Base-by-base conservation (phyloP, 1,284 basidiomycete genomes). In the Wallemia hederae region DNA sequence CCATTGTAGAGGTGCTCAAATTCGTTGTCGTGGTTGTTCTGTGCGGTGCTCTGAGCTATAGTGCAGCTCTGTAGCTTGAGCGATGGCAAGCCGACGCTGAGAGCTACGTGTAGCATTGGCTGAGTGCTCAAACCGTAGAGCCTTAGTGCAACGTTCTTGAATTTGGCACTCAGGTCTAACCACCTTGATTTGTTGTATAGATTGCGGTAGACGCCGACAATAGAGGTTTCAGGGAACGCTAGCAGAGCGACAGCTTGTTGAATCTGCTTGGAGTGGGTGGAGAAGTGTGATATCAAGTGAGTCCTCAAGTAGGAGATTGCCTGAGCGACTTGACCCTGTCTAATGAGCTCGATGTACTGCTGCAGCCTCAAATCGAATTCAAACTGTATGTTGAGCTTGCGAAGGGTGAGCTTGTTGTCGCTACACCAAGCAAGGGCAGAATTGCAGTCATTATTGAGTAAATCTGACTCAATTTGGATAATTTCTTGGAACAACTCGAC, bases 301-400 rank as follows among this genome's bases (percentile, higher is more conserved):
- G 85, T 89, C 67, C 79, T 78, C 22, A 80, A 77, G 70, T 98
- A 96, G 0, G 77, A 74, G 63, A 97, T 90, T 1, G 94, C 94
- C 59, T 85, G 82, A 29, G 74, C 66, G 2, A 74, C 76, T 67
- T 80, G 81, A n/a, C 78, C 71, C 17, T 75, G 73, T 55, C 90
- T 76, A 33, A 81, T 80, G 7, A 97, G 76, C 71, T 98, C 94
- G 66, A 98, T 88, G 69, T 85, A 97, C 71, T 97, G 90, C 72
- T 99, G 94, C 57, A 96, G 74, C 24, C 94, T 80, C 27, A 99
- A 78, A 62, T 91, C 85, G 70, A 97, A 96, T 73, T 99, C 94
- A n/a, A 28, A 17, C 39, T 58, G 57, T 62, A 83, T 89, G 76
- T 86, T 89, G 67, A 82, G 79, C 74, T 96, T 97, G 62, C 87